Evolutionary conservation across 495 filamentous ascomycete species (phyloP), one percentile per base, ranked within the genome.

Genomic region (Bacidia gigantensis): DNA sequence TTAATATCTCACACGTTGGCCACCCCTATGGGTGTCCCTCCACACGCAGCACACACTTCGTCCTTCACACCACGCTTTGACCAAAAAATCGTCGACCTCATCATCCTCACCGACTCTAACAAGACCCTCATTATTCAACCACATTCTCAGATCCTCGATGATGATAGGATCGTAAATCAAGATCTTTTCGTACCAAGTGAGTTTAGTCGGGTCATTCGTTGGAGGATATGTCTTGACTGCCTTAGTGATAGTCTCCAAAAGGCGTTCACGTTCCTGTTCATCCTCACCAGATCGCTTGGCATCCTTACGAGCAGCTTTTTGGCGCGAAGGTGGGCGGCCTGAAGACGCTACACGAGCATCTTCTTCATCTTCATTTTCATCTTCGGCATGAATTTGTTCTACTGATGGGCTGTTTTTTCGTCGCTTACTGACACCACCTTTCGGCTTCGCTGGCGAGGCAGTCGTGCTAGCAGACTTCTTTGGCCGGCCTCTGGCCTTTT

Each of bases 141-240:
- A 97, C 1, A 65, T 69, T 3, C 89, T 73, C 9, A 98, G 68
- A 51, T 96, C 92, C 64, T 97, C 92, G 0, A 96, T 62, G 0
- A 92, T 72, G 38, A 98, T 83, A 0, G 93, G 88, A 56, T 97
- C 90, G 62, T 90, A 97, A 67, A 95, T 80, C 17, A 97, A 72
- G 44, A 98, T 95, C 64, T 88, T 90, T 69, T 95, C 83, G 50
- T 93, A 72, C 83, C 86, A 96, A 5, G 74, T 86, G 11, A 77
- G 80, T 26, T 68, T 64, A 23, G 53, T 51, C 3, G 66, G 70
- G 60, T 75, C 69, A 40, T 62, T 74, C 14, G 71, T 77, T 52
- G 59, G 75, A 25, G 69, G 73, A 55, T 66, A 69, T 7, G 62
- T 65, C 5, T 61, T 76, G 39, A 95, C 71, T 5, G 83, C 81